Evolutionary conservation across 2,329 filamentous ascomycete genomes (phyloP).

Genomic region (Lecanicillium sp.): DNA sequence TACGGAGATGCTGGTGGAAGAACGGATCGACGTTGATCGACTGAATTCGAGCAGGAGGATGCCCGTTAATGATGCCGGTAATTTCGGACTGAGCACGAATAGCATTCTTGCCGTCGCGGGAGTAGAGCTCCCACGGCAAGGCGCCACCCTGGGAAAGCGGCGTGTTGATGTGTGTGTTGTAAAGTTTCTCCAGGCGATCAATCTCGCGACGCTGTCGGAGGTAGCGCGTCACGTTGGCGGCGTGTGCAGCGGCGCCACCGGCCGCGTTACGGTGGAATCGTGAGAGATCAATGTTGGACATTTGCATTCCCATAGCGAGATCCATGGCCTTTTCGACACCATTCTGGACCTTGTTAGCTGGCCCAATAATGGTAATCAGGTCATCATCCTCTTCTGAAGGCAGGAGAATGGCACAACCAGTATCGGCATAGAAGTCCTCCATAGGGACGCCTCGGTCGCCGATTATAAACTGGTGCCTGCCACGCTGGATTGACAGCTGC

Average conservation of each 20-base stretch:
- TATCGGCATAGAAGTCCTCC: constrained; percentile 82
- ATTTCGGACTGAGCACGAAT: constrained; percentile 70
- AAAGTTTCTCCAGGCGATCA: constrained; percentile 68
- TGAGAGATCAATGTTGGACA: constrained; percentile 73
- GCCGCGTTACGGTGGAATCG: constrained; percentile 69
- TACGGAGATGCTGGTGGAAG: constrained; percentile 65
- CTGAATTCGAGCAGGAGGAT: constrained; percentile 64
- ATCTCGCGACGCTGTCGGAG: constrained; percentile 75
- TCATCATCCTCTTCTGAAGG: constrained; percentile 73
- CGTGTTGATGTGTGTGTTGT: constrained; percentile 82
- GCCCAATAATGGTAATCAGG: constrained; percentile 77
- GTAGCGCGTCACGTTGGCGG: constrained; percentile 80
- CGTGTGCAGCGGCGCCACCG: constrained; percentile 66
- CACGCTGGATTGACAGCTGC: constrained; percentile 73
- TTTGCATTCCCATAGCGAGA: constrained; percentile 78
- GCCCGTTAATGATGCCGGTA: constrained; percentile 61
- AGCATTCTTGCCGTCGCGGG: constrained; percentile 74
- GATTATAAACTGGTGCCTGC: constrained; percentile 90
- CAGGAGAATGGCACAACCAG: constrained; percentile 81
- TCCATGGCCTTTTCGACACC: constrained; percentile 82
- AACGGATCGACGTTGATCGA: constrained; percentile 66
- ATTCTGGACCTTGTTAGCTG: constrained; percentile 59
- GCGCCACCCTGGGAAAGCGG: constrained; percentile 61
- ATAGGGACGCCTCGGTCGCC: constrained; percentile 72
- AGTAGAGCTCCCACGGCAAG: constrained; percentile 81